phyloP scores from a whole-genome alignment of 1,284 basidiomycete species.

The Puccinia novopanici region DNA sequence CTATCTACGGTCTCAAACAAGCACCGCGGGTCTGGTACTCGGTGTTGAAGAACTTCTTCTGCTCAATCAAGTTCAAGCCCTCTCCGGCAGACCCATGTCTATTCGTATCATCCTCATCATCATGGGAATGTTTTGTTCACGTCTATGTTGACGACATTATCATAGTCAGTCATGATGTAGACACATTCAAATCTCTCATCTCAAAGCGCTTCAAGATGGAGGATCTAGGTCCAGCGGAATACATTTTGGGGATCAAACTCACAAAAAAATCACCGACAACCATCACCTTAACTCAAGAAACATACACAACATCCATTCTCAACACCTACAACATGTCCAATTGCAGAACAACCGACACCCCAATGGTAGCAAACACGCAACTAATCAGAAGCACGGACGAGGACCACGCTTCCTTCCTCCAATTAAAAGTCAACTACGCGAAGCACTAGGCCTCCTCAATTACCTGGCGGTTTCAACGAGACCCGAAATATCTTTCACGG shows the following conservation, averaged over 20 bases:
- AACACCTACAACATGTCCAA: neutral
- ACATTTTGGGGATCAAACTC: neutral
- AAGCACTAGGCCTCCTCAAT: slow-evolving; percentile 32
- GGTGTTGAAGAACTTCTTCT: neutral
- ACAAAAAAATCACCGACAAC: neutral
- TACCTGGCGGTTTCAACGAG: slow-evolving; percentile 5
- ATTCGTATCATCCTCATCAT: neutral
- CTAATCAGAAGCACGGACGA: neutral
- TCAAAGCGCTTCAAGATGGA: neutral
- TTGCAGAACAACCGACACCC: neutral
- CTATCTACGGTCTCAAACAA: slow-evolving; percentile 12
- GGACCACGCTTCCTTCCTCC: neutral
- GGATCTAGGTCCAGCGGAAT: neutral
- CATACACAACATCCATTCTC: neutral
- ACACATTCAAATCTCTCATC: neutral
- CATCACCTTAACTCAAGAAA: neutral
- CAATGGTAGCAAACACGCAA: neutral
- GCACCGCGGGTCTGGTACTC: neutral
- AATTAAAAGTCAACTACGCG: slow-evolving; percentile 17
- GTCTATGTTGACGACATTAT: no score
- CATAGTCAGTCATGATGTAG: neutral
- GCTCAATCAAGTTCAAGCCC: neutral
- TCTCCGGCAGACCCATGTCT: slow-evolving; percentile 2
- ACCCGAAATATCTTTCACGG: slow-evolving; percentile 26
- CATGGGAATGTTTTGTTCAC: neutral